Base-by-base conservation (phyloP, 768 basidiomycete genomes). In the Xanthoconium purpureum region DNA sequence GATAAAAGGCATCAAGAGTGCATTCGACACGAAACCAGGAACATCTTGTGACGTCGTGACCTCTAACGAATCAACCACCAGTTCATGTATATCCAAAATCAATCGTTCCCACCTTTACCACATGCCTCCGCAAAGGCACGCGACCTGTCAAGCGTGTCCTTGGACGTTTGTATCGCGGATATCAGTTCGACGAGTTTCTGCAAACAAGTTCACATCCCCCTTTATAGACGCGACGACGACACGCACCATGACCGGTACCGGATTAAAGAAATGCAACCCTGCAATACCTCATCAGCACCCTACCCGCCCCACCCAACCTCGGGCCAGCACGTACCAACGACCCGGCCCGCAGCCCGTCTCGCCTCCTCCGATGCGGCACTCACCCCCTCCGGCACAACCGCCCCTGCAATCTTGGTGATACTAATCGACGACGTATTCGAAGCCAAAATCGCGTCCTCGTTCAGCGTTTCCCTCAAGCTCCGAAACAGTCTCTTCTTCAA, bases 161-260 rank as follows among this genome's bases (percentile, higher is more conserved):
- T 74, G 9, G 88, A 87, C 3, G 95, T 96, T 83, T 98, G 95
- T 10, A 97, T 80, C 3, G 89, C 94, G 2, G 95, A 85, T 50
- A 98, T 97, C 6, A 98, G 76, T 70, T 98, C 95, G n/a, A 97
- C 94, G 7, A 97, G 77, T 87, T 89, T 91, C 93, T 90, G 60
- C 15, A 52, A 45, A 11, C 35, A 29, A 29, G 11, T 12, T 53
- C 48, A 28, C 29, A 11, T 36, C 14, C 9, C 35, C n/a, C 10
- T 14, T 14, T 13, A 14, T 30, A 35, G 14, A 17, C 46, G 40
- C 12, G 32, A 30, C 35, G 11, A 44, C 7, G 17, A 28, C 13
- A 46, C 82, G 49, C 66, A 91, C 91, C 94, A 97, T 97, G 33
- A 96, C 90, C 3, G 95, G 95, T 5, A 97, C 95, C 5, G 95